Conservation (phyloP, 371 early-diverging fungal genomes). For the Dentiscutata heterogama region DNA sequence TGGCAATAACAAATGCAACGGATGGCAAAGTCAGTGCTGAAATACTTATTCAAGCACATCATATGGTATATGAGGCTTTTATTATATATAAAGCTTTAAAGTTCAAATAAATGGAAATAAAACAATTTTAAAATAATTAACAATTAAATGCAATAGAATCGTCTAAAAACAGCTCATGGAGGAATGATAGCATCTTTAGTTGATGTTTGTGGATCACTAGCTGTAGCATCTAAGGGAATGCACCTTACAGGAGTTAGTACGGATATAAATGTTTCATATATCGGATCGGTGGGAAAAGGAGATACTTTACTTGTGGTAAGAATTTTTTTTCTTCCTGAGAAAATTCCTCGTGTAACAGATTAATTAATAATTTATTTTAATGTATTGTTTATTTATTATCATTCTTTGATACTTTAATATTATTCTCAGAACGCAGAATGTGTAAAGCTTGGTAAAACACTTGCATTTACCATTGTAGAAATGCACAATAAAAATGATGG, state of each 20-base stretch:
- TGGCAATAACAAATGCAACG: constrained; percentile 15
- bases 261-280: constrained; percentile 63
- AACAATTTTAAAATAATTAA: background rate
- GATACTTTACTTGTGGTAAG: constrained; percentile 57
- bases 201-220: constrained; percentile 71
- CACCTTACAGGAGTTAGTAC: constrained; percentile 72
- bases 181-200: constrained; percentile 69
- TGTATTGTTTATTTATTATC: no score
- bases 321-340: background rate
- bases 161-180: constrained; percentile 68
- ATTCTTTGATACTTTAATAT: background rate
- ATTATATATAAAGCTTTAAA: background rate
- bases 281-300: constrained; percentile 57
- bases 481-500: constrained; percentile 57
- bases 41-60: constrained; percentile 4
- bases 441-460: constrained; percentile 69
- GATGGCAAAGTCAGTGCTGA: constrained; percentile 32
- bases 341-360: background rate
- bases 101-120: background rate
- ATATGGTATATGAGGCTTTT: constrained; percentile 14
- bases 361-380: background rate
- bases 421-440: constrained; percentile 61
- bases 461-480: constrained; percentile 70
- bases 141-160: constrained; percentile 58
- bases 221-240: constrained; percentile 68